Conservation (phyloP, 257 asterid species). For the Verbascum thapsus region DNA sequence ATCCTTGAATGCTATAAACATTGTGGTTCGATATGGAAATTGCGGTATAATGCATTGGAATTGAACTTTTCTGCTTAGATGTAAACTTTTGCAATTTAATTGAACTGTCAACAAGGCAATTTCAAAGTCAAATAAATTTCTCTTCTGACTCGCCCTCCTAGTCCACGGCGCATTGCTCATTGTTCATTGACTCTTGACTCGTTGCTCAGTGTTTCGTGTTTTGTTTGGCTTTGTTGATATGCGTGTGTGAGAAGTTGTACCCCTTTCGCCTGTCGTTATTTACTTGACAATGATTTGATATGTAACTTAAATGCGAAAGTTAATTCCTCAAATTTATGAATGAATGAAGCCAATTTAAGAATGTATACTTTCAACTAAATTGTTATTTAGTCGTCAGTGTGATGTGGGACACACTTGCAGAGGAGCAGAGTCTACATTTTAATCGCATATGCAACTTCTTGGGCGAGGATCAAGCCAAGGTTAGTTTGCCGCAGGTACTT, state of each 20-base stretch:
- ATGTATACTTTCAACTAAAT: constrained; percentile 26
- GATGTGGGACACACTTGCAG: constrained; percentile 69
- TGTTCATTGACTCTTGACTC: too few species aligned
- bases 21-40: too few species aligned
- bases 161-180: too few species aligned
- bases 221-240: constrained; percentile 1
- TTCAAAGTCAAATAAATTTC: too few species aligned
- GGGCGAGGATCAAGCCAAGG: constrained; percentile 49
- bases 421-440: constrained; percentile 57
- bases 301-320: background rate
- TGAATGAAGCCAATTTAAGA: constrained; percentile 17
- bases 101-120: too few species aligned
- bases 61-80: too few species aligned
- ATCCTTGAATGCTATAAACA: too few species aligned
- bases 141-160: too few species aligned
- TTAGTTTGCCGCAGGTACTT: constrained; percentile 17
- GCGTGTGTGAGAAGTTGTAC: background rate
- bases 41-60: too few species aligned
- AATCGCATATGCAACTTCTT: constrained; percentile 45
- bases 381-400: constrained; percentile 39
- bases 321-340: background rate
- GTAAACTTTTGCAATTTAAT: too few species aligned
- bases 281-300: constrained; percentile 21
- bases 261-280: background rate
- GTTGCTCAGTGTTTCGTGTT: background rate